phyloP scores from a whole-genome alignment of 2,329 filamentous ascomycete genomes.

The Stagonosporopsis chrysanthemi region DNA sequence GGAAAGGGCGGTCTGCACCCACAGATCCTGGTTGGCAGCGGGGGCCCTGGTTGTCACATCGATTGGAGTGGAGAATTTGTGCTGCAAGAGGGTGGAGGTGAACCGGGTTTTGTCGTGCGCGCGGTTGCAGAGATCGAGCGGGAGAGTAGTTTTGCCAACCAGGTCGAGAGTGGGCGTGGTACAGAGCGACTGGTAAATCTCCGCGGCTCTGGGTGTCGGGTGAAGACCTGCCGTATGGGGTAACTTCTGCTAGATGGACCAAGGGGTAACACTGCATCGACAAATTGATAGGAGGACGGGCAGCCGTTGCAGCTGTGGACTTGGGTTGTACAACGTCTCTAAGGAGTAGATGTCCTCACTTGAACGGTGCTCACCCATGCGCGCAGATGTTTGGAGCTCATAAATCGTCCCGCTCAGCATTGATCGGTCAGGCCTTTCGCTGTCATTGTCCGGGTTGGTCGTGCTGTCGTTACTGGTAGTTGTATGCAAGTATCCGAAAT shows the following conservation, averaged over 20 bases:
- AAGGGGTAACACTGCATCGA: neutral
- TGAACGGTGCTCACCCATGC: neutral
- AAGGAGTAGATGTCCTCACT: neutral
- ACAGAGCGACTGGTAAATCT: constrained; percentile 1
- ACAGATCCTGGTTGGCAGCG: constrained; percentile 8
- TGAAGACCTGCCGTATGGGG: constrained; percentile 8
- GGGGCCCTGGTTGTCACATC: constrained; percentile 8
- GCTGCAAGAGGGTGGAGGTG: constrained; percentile 7
- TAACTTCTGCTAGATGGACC: constrained; percentile 1
- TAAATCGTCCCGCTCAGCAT: neutral
- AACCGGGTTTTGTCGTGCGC: neutral
- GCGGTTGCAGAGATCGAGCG: constrained; percentile 12
- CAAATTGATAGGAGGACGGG: neutral
- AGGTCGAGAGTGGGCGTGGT: neutral
- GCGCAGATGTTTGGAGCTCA: neutral
- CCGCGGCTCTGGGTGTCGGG: constrained; percentile 11
- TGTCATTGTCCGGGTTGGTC: neutral
- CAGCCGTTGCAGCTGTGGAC: neutral
- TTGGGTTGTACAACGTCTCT: constrained; percentile 1
- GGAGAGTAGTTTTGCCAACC: constrained; percentile 2
- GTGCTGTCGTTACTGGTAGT: neutral
- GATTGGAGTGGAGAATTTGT: constrained; percentile 3
- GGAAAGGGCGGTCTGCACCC: constrained; percentile 15
- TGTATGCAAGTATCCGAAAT: neutral
- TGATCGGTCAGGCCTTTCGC: neutral